Percentiles rank a stretch among this genome's conserved stretches.
Conservation (phyloP, 208 protist species). For the Naegleria lovaniensis region DNA sequence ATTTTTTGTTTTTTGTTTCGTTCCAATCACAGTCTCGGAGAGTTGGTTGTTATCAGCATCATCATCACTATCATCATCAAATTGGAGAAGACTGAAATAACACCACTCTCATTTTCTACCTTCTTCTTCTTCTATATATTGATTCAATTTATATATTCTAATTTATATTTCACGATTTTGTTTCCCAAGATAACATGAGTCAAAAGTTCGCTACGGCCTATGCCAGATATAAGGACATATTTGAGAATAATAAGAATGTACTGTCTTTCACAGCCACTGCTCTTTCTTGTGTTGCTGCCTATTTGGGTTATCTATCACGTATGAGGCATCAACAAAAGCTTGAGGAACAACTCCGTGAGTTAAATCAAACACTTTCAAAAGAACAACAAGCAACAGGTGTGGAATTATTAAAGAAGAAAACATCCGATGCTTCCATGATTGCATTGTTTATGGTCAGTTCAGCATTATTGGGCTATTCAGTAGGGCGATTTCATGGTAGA, state of each 20-base stretch:
- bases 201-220: background rate
- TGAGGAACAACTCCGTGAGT: background rate
- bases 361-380: background rate
- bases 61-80: no score
- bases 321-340: conserved; percentile 3
- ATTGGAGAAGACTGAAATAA: no score
- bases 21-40: no score
- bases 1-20: no score
- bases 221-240: background rate
- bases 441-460: background rate
- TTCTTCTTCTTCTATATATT: no score
- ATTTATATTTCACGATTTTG: no score
- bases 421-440: background rate
- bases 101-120: no score
- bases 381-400: background rate
- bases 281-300: background rate
- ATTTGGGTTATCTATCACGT: background rate
- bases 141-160: no score
- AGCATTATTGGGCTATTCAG: background rate
- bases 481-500: background rate
- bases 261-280: background rate
- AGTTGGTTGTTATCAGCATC: no score
- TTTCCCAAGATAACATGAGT: no score
- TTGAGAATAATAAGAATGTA: background rate
- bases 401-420: background rate